A percentile compares a stretch with the other conserved stretches of the same genome.
phyloP scores from a whole-genome alignment of 805 yeast genomes.

The Wickerhamiella azymoides region DNA sequence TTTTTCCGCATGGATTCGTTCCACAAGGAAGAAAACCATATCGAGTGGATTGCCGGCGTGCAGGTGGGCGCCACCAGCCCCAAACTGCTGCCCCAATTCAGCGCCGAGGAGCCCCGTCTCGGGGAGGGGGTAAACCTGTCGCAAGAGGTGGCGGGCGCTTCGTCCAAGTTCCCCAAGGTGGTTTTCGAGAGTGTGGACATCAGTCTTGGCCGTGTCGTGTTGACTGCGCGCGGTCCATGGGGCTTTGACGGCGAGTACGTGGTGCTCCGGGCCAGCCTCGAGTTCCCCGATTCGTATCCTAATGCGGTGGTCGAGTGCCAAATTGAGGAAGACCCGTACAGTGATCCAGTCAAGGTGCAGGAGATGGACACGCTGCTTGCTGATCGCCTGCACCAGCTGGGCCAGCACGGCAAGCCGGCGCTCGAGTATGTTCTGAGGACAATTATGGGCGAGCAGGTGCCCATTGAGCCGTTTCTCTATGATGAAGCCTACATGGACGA shows the following conservation, averaged over 20 bases:
- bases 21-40: constrained; percentile 23
- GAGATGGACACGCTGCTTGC: constrained; percentile 40
- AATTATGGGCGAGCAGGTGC: constrained; percentile 54
- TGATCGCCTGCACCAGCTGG: constrained; percentile 42
- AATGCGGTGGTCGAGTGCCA: constrained; percentile 40
- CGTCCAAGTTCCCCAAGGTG: constrained; percentile 78
- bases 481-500: constrained; percentile 5
- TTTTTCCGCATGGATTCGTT: constrained; percentile 7
- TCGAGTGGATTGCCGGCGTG: constrained; percentile 91
- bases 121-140: constrained; percentile 42
- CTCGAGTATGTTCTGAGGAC: constrained; percentile 67
- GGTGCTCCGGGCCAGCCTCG: constrained; percentile 55
- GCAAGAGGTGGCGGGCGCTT: constrained; percentile 80
- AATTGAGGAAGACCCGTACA: constrained; percentile 69
- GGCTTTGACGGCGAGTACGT: constrained; percentile 35
- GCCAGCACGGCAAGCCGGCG: constrained; percentile 49
- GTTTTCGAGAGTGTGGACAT: constrained; percentile 79
- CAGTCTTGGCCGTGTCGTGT: constrained; percentile 61
- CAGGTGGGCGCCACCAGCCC: constrained; percentile 30
- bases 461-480: constrained; percentile 20
- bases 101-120: constrained; percentile 18
- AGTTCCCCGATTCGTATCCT: constrained; percentile 67
- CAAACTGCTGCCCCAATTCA: constrained; percentile 1
- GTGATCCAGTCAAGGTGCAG: constrained; percentile 34
- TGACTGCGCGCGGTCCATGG: constrained; percentile 79